These are phyloP conservation scores for Rusavskia elegans DNA, from an alignment of 495 filamentous ascomycete genomes.

Conservation along the genomic window DNA sequence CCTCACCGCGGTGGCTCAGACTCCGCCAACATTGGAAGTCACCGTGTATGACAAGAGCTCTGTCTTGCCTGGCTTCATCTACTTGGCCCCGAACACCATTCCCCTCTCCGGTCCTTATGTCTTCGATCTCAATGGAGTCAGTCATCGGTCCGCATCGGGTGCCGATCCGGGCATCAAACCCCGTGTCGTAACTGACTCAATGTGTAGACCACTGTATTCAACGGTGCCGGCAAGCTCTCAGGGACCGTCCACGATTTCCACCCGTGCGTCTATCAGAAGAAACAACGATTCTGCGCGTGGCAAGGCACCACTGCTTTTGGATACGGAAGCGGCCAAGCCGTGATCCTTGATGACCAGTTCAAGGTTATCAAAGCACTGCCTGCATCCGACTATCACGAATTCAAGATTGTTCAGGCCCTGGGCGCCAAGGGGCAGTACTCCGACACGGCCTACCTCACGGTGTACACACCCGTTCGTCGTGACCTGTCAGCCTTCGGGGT, in stretches of 20 bases:
- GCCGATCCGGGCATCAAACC: not conserved
- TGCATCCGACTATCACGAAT: slow-evolving; percentile 36
- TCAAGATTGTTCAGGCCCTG: slow-evolving; percentile 9
- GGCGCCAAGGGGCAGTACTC: slow-evolving; percentile 23
- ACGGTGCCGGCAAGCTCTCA: slow-evolving; percentile 26
- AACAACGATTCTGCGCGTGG: slow-evolving; percentile 36
- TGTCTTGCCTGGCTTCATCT: slow-evolving; percentile 24
- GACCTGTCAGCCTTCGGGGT: slow-evolving; percentile 38
- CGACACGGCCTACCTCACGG: slow-evolving; percentile 35
- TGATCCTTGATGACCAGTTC: slow-evolving; percentile 36
- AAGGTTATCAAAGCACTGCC: slow-evolving; percentile 33
- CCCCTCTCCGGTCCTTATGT: slow-evolving; percentile 29
- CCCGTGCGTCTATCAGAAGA: slow-evolving; percentile 30
- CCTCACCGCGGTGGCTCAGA: not conserved
- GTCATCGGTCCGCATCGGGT: slow-evolving; percentile 9
- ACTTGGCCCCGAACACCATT: slow-evolving; percentile 25
- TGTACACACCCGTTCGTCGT: slow-evolving; percentile 38
- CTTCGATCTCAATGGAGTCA: slow-evolving; percentile 28
- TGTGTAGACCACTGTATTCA: slow-evolving; percentile 28
- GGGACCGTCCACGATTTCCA: slow-evolving; percentile 29
- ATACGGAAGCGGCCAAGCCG: slow-evolving; percentile 35
- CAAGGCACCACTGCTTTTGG: slow-evolving; percentile 37
- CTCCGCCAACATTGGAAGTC: not conserved
- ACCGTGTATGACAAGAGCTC: not conserved
- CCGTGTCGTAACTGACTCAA: not conserved